Evolutionary conservation across 1,139 yeast genomes (phyloP), one percentile per base, ranked within the genome.

Genomic region (Yamadazyma sp.): DNA sequence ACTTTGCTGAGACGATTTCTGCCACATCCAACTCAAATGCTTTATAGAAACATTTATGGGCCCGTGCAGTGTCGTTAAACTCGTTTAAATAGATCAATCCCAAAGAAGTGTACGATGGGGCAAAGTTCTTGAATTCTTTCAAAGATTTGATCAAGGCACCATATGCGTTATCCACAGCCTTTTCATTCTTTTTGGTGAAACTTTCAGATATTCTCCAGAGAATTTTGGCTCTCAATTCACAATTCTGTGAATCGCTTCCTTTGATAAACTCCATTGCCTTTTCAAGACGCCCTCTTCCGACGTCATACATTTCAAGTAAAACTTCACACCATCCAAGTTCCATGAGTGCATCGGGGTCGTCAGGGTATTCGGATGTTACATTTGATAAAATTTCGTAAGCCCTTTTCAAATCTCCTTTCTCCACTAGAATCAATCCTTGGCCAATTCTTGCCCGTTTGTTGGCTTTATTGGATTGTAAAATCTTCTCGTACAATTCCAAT

Each of bases 11-110:
- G 2, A 64, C 68, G 8, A 85, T 65, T 55, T 92, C 95, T 12
- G 83, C 77, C 0, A 83, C 75, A 59, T 89, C 95, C 30, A 92
- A 64, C 54, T 92, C 98, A 57, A 92, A 87, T 0, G 98, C 96
- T 53, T 83, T 86, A 57, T 84, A 82, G 57, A 83, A 92, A 61
- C 97, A 91, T 55, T 87, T 89, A 42, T 83, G 83, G 0, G 97
- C 95, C 41, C 95, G 73, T 0, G 65, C 66, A 15, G 61, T 59
- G 54, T 91, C 97, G 4, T 69, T 64, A 45, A 74, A 79, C 38
- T 73, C 66, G 1, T 75, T 72, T 5, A 75, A 61, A 53, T 88
- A 89, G 24, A 88, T 69, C 29, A 75, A 58, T 23, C 99, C 99
- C 17, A 92, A 64, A 1, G 87, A 73, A 0, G 97, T 83, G 56